A percentile compares a stretch with the other conserved stretches of the same genome.
Evolutionary conservation across 768 basidiomycete species (phyloP).

Genomic region (Leccinum ochraceum): DNA sequence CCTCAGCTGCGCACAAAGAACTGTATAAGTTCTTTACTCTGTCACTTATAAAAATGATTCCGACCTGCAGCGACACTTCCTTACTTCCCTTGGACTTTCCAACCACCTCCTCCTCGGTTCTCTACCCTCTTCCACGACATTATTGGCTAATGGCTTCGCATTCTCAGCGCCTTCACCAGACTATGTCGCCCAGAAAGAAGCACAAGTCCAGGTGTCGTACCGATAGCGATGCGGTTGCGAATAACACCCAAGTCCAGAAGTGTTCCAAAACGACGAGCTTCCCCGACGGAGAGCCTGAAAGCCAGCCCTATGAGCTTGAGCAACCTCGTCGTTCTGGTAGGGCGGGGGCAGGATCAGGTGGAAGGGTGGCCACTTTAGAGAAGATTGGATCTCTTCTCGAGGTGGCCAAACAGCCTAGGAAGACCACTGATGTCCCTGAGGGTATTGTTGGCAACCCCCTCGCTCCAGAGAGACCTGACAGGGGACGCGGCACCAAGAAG

Average conservation of each 20-base stretch:
- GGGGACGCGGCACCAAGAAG: not conserved
- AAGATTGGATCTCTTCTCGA: not conserved
- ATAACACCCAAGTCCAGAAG: not conserved
- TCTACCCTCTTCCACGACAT: too few relatives aligned
- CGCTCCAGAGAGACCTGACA: not conserved
- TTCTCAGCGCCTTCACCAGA: too few relatives aligned
- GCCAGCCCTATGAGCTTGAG: not conserved
- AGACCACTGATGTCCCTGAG: not conserved
- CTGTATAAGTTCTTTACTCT: too few relatives aligned
- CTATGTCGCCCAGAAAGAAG: not conserved
- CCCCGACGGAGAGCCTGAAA: not conserved
- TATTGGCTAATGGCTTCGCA: too few relatives aligned
- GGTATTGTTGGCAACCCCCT: not conserved
- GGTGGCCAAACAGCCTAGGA: not conserved
- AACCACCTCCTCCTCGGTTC: too few relatives aligned
- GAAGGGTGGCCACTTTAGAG: not conserved
- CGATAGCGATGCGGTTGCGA: not conserved
- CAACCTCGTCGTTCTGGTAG: not conserved
- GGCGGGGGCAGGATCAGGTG: not conserved
- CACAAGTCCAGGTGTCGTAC: not conserved
- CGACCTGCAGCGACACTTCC: too few relatives aligned
- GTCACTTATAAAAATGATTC: too few relatives aligned
- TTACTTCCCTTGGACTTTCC: too few relatives aligned
- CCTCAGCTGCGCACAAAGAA: too few relatives aligned
- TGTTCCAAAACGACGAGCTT: not conserved